Evolutionary conservation across 768 basidiomycete species (phyloP).

Genomic region (Galerina sulciceps): DNA sequence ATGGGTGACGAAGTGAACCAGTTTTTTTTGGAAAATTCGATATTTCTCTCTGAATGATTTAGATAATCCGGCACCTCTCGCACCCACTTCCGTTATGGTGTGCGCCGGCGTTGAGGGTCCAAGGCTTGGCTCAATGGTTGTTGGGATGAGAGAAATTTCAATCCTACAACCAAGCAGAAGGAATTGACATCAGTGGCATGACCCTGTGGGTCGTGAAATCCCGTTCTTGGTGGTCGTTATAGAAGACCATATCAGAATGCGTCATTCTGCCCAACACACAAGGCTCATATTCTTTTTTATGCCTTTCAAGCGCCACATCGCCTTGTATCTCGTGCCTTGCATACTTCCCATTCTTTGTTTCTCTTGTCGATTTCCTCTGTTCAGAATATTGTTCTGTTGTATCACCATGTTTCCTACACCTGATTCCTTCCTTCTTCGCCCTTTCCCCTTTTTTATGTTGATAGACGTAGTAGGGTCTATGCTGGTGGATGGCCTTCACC

Average conservation of each 20-base stretch:
- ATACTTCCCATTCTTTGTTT: neutral
- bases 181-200: conserved; percentile 2
- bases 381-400: conserved; percentile 1
- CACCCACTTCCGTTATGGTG: conserved; percentile 2
- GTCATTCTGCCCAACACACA: conserved; percentile 3
- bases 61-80: neutral
- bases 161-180: conserved; percentile 2
- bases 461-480: neutral
- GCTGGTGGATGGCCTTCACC: neutral
- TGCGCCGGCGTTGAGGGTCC: conserved; percentile 3
- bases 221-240: conserved; percentile 10
- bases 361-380: neutral
- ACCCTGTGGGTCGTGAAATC: neutral
- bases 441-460: neutral
- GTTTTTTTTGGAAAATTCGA: neutral
- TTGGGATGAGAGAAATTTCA: neutral
- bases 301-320: conserved; percentile 7
- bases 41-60: neutral
- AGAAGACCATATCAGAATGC: conserved; percentile 14
- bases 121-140: conserved; percentile 3
- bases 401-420: conserved; percentile 1
- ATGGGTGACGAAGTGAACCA: conserved; percentile 24
- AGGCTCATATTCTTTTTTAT: conserved; percentile 20
- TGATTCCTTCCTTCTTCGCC: conserved; percentile 6
- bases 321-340: conserved; percentile 2